A percentile compares a stretch with the other conserved stretches of the same genome.
Evolutionary conservation across 768 basidiomycete species (phyloP).

Genomic region (Calocybe gangraenosa): DNA sequence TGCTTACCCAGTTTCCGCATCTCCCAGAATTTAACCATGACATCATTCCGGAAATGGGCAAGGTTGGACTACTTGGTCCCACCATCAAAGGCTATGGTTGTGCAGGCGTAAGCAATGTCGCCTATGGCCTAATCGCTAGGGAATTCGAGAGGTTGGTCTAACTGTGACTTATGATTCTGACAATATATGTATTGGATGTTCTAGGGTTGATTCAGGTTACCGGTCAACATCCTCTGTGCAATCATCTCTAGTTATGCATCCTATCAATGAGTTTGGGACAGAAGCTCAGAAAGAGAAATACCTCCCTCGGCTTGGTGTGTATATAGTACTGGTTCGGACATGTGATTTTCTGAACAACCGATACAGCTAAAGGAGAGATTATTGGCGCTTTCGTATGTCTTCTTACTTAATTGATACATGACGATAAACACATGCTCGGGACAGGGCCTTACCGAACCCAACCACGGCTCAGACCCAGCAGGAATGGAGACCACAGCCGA

Average conservation of each 20-base stretch:
- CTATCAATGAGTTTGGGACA: conserved; percentile 83
- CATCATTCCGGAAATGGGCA: conserved; percentile 88
- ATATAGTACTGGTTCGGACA: not conserved
- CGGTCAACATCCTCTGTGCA: conserved; percentile 94
- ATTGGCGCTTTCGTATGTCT: conserved; percentile 86
- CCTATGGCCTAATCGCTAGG: conserved; percentile 90
- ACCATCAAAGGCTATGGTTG: conserved; percentile 94
- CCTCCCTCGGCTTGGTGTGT: conserved; percentile 73
- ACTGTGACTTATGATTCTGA: not conserved
- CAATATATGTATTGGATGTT: not conserved
- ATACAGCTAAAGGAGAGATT: conserved; percentile 74
- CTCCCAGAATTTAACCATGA: conserved; percentile 66
- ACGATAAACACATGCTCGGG: not conserved
- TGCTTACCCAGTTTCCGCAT: not conserved
- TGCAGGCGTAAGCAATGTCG: conserved; percentile 86
- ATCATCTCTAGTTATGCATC: conserved; percentile 96
- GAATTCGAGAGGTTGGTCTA: conserved; percentile 79
- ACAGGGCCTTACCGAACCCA: conserved; percentile 93
- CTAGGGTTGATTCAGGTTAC: conserved; percentile 95
- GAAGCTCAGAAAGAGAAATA: conserved; percentile 90
- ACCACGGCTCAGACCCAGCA: conserved; percentile 96
- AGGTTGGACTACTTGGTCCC: conserved; percentile 84
- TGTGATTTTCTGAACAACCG: not conserved
- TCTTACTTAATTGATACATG: not conserved
- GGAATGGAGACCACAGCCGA: conserved; percentile 94